These are phyloP conservation scores for Amylocystis lapponica DNA, from an alignment of 768 basidiomycete species.

Conservation along the genomic window DNA sequence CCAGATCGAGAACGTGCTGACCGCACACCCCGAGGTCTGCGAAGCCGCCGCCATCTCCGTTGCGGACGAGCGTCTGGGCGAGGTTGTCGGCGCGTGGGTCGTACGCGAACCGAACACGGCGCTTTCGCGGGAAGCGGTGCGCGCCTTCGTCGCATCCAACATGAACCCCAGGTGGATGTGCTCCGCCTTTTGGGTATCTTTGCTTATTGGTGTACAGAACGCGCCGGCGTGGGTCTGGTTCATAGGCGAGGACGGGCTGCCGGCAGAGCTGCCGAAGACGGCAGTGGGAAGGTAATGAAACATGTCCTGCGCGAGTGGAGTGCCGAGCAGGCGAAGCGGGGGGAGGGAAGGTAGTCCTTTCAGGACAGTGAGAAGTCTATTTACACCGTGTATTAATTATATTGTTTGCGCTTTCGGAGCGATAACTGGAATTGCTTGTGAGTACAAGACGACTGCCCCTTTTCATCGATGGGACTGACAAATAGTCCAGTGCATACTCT, in stretches of 20 bases:
- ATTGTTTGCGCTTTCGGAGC: too few relatives aligned
- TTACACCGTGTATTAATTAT: too few relatives aligned
- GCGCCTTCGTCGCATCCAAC: constrained; percentile 41
- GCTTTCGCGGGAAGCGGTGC: constrained; percentile 41
- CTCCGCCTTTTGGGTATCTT: neutral
- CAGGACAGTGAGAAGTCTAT: too few relatives aligned
- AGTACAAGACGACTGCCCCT: too few relatives aligned
- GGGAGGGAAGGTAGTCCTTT: too few relatives aligned
- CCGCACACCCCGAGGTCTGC: constrained; percentile 45
- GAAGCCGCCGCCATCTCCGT: constrained; percentile 76
- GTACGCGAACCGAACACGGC: constrained; percentile 36
- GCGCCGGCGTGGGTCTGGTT: constrained; percentile 84
- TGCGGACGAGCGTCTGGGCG: constrained; percentile 62
- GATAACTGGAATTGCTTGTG: too few relatives aligned
- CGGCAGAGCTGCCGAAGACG: constrained; percentile 69
- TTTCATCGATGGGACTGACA: too few relatives aligned
- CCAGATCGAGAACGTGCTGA: constrained; percentile 75
- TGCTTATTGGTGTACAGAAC: constrained; percentile 43
- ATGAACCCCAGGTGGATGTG: constrained; percentile 57
- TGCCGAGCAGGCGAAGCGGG: constrained; percentile 41
- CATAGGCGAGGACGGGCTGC: constrained; percentile 55
- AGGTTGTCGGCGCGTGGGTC: constrained; percentile 80
- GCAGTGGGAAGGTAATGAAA: constrained; percentile 88
- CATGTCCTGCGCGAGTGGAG: constrained; percentile 71
- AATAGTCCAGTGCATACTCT: too few relatives aligned